Conservation (phyloP, 768 basidiomycete species). For the Coprinopsis sp. region DNA sequence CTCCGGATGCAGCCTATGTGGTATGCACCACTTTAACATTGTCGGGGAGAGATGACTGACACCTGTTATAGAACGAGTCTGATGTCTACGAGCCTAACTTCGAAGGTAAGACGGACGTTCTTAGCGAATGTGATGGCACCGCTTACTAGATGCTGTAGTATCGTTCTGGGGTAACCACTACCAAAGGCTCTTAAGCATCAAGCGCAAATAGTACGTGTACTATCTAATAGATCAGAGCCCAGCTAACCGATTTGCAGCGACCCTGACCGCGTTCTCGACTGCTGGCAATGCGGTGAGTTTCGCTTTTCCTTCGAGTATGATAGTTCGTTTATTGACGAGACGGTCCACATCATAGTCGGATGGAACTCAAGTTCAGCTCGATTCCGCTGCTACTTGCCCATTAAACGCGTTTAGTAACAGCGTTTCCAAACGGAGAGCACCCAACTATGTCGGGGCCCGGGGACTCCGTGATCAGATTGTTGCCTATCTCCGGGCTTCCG, state of each 20-base stretch:
- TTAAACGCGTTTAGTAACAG: too few relatives aligned
- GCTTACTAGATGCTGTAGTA: conserved; percentile 14
- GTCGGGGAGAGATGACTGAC: not conserved
- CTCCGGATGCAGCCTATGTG: conserved; percentile 41
- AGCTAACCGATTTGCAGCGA: conserved; percentile 30
- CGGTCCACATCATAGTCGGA: not conserved
- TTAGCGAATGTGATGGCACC: not conserved
- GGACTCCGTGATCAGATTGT: too few relatives aligned
- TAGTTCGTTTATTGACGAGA: not conserved
- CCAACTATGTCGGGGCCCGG: too few relatives aligned
- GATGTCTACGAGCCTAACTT: conserved; percentile 45
- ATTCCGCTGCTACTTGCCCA: conserved; percentile 1
- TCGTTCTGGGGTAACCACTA: conserved; percentile 46
- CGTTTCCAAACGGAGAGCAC: too few relatives aligned
- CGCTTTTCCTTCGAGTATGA: not conserved
- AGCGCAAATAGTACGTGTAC: conserved; percentile 41
- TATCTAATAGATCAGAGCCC: not conserved
- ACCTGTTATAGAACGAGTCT: conserved; percentile 37
- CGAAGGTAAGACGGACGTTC: conserved; percentile 26
- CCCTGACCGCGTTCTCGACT: conserved; percentile 42
- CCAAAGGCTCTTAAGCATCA: conserved; percentile 33
- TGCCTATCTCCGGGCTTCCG: too few relatives aligned
- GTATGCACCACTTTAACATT: conserved; percentile 18
- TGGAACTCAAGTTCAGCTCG: not conserved
- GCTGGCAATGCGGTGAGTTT: conserved; percentile 45